Percentiles rank a stretch among this genome's conserved stretches.
phyloP scores from a whole-genome alignment of 2,329 filamentous ascomycete genomes.

The Hymenoscyphus linearis region DNA sequence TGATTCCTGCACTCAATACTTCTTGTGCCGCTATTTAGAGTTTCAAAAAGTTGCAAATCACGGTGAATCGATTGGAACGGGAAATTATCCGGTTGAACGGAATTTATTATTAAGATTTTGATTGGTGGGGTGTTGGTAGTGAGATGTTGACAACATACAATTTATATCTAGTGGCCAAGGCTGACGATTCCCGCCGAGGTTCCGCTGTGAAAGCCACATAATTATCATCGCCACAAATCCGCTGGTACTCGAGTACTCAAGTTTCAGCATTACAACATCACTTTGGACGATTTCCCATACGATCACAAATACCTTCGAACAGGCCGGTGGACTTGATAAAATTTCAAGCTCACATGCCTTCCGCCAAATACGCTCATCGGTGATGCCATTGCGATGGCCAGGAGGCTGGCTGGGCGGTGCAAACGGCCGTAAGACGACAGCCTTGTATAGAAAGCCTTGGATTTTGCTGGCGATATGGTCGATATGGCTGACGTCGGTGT shows the following conservation, averaged over 20 bases:
- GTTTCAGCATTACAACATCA: not conserved
- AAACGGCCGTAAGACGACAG: constrained; percentile 16
- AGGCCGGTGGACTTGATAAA: not conserved
- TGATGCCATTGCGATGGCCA: constrained; percentile 34
- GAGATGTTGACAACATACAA: too few species aligned
- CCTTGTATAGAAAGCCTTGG: constrained; percentile 22
- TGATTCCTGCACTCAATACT: not conserved
- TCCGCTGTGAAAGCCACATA: not conserved
- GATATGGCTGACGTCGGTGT: constrained; percentile 24
- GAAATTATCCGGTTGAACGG: too few species aligned
- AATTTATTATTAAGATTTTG: too few species aligned
- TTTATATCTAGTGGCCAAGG: too few species aligned
- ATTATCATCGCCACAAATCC: not conserved
- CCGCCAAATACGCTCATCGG: constrained; percentile 25
- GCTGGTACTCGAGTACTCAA: not conserved
- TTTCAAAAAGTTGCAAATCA: too few species aligned
- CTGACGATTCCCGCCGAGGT: not conserved
- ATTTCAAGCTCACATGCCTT: constrained; percentile 31
- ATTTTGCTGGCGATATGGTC: constrained; percentile 19
- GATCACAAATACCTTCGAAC: not conserved
- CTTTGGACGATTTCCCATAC: not conserved
- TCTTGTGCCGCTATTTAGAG: not conserved
- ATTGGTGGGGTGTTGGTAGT: too few species aligned
- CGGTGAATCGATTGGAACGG: too few species aligned
- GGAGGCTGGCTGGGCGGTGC: constrained; percentile 21